Conservation (phyloP, 768 basidiomycete genomes). For the Hericium erinaceus region DNA sequence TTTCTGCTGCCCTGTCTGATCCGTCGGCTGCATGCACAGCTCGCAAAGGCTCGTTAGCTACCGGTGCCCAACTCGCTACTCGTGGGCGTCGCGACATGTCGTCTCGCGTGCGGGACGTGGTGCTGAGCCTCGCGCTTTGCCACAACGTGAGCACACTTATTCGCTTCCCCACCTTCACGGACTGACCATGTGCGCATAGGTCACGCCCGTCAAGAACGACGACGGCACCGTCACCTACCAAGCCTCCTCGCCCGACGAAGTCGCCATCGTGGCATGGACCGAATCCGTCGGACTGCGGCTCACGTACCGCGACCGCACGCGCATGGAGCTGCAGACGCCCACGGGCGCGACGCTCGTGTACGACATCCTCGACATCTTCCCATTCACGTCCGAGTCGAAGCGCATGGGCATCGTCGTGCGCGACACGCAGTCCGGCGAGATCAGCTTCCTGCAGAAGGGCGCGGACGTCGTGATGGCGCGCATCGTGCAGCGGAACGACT, state of each 20-base stretch:
- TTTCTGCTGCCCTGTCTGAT: background rate
- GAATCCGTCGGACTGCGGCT: constrained; percentile 89
- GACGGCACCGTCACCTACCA: constrained; percentile 95
- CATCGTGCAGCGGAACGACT: constrained; percentile 95
- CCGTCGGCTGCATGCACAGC: constrained; percentile 23
- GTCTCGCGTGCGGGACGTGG: constrained; percentile 84
- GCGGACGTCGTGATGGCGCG: constrained; percentile 97
- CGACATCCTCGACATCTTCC: constrained; percentile 91
- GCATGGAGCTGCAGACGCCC: constrained; percentile 77
- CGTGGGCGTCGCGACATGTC: constrained; percentile 93
- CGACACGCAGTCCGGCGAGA: constrained; percentile 64
- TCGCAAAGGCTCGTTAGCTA: constrained; percentile 50
- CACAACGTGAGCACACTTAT: constrained; percentile 70
- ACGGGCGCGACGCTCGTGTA: constrained; percentile 54
- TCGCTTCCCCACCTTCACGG: background rate
- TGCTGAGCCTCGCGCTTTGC: constrained; percentile 87
- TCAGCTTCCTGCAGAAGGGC: constrained; percentile 91
- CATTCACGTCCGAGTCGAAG: constrained; percentile 97
- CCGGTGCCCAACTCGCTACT: constrained; percentile 75
- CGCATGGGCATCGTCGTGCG: constrained; percentile 97
- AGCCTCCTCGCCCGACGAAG: constrained; percentile 97
- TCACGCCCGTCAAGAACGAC: constrained; percentile 91
- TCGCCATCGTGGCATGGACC: constrained; percentile 97
- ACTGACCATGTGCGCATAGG: constrained; percentile 36
- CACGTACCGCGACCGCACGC: constrained; percentile 79